Percentiles rank a stretch among this genome's conserved stretches.
Evolutionary conservation across 2,329 filamentous ascomycete species (phyloP).

Genomic region (Penicillium digitatum): DNA sequence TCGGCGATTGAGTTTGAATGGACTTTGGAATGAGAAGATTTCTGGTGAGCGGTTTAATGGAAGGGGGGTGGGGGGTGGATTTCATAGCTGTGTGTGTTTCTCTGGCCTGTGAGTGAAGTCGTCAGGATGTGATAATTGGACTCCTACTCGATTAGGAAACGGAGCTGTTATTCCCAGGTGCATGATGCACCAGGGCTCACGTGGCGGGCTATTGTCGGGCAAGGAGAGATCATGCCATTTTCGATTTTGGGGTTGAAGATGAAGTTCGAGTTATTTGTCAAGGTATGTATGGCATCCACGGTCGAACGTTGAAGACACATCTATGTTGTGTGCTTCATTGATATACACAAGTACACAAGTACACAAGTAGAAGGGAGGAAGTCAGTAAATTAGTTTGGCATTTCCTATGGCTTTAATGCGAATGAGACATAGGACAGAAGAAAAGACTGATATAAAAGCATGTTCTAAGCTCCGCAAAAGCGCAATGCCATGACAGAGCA

Average conservation of each 20-base stretch:
- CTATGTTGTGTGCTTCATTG: neutral
- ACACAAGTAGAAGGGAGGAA: neutral
- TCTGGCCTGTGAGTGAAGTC: neutral
- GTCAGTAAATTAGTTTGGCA: neutral
- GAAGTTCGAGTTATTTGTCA: neutral
- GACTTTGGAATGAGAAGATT: neutral
- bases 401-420: neutral
- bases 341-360: no score
- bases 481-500: no score
- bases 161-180: neutral
- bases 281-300: neutral
- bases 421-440: neutral
- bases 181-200: neutral
- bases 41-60: no score
- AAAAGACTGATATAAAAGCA: slow-evolving; percentile 18
- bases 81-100: no score
- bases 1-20: neutral
- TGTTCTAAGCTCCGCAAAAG: neutral
- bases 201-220: neutral
- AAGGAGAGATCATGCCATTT: no score
- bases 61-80: no score
- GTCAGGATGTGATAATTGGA: slow-evolving; percentile 5
- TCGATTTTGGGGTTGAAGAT: no score
- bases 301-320: neutral
- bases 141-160: neutral